Conservation (phyloP, 176 grass and related monocot genomes). For the Zea mays region Zm-B73-REFERENCE-NAM-5.0 NC_050103.1:164154501-164155000, state of each 20-base stretch:
- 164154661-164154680: too few species aligned
- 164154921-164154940: background rate
- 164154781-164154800: background rate
- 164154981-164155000: constrained; percentile 97
- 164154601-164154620: too few species aligned
- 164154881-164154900: background rate
- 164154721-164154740: background rate
- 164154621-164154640: too few species aligned
- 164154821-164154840: background rate
- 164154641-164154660: too few species aligned
- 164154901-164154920: background rate
- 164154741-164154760: background rate
- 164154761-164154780: background rate
- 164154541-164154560: too few species aligned
- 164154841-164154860: background rate
- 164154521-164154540: too few species aligned
- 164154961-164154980: constrained; percentile 53
- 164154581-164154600: too few species aligned
- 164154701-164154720: background rate
- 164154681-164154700: too few species aligned
- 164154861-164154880: background rate
- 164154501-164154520: too few species aligned
- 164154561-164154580: too few species aligned
- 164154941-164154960: background rate
- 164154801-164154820: background rate